These are phyloP conservation scores for Penicillium goetzii DNA, from an alignment of 495 filamentous ascomycete species.

Conservation along the genomic window DNA sequence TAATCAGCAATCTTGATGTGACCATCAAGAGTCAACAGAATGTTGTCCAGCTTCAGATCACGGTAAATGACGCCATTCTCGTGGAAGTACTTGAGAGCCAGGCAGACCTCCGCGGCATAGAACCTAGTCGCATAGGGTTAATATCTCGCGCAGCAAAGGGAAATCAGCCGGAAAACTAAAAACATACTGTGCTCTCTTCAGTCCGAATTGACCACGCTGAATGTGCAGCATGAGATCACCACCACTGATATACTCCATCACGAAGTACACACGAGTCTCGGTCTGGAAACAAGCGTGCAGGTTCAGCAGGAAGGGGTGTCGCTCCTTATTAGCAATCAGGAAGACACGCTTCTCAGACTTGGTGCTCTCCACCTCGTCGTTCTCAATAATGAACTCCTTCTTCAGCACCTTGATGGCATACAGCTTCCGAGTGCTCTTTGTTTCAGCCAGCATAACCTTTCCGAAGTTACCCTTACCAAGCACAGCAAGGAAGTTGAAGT, in stretches of 20 bases:
- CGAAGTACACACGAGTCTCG: conserved; percentile 97
- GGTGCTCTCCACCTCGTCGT: conserved; percentile 99
- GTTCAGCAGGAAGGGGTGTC: conserved; percentile 94
- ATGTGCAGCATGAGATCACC: conserved; percentile 99
- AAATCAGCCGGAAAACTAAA: background rate
- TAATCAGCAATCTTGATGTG: conserved; percentile 99
- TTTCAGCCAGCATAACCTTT: conserved; percentile 99
- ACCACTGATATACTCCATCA: conserved; percentile 99
- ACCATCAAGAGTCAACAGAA: conserved; percentile 91
- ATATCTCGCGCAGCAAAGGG: background rate
- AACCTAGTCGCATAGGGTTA: conserved; percentile 62
- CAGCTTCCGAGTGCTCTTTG: conserved; percentile 85
- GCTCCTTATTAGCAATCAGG: conserved; percentile 95
- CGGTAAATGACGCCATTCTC: conserved; percentile 99
- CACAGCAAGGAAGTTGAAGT: conserved; percentile 99
- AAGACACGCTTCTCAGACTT: conserved; percentile 98
- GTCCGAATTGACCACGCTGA: conserved; percentile 92
- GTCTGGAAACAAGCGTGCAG: conserved; percentile 99
- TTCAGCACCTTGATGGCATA: conserved; percentile 99
- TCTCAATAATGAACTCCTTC: conserved; percentile 99
- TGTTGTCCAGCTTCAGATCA: conserved; percentile 99
- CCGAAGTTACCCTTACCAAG: conserved; percentile 99
- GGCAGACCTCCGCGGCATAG: conserved; percentile 95
- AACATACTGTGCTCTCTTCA: conserved; percentile 91
- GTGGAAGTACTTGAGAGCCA: conserved; percentile 98